Percentiles rank a stretch among this genome's conserved stretches.
phyloP scores from a whole-genome alignment of 371 early-diverging fungal species.

The Syncephalis plumigaleata region DNA sequence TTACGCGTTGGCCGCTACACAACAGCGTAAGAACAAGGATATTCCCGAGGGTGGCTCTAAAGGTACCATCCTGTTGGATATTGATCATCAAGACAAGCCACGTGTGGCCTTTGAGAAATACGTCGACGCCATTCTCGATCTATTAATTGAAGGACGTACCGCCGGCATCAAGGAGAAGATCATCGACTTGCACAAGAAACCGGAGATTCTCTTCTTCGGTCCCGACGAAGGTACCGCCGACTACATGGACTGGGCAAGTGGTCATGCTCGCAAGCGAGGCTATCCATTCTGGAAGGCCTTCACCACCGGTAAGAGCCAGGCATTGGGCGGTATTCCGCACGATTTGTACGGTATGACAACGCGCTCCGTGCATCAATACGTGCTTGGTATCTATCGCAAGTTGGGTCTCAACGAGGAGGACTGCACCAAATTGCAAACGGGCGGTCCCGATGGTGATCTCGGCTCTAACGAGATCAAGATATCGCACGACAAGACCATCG shows the following conservation, averaged over 20 bases:
- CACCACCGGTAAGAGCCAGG: constrained; percentile 94
- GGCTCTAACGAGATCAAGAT: constrained; percentile 98
- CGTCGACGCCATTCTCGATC: constrained; percentile 85
- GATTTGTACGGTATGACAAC: constrained; percentile 97
- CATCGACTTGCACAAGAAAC: constrained; percentile 73
- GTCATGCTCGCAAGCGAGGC: constrained; percentile 84
- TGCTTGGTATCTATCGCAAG: constrained; percentile 86
- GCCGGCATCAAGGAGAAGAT: constrained; percentile 94
- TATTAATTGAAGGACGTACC: constrained; percentile 77
- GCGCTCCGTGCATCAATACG: constrained; percentile 96
- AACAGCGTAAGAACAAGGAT: constrained; percentile 98
- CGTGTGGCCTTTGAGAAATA: constrained; percentile 95
- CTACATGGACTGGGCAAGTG: constrained; percentile 97
- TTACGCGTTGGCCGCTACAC: constrained; percentile 91
- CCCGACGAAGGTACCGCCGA: constrained; percentile 98
- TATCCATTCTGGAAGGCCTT: constrained; percentile 98
- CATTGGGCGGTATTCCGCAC: constrained; percentile 95
- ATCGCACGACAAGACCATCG: constrained; percentile 88
- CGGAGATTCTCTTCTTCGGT: constrained; percentile 96
- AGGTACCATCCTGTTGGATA: constrained; percentile 91
- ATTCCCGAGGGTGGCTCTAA: constrained; percentile 98
- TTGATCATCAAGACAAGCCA: constrained; percentile 90
- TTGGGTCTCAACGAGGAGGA: constrained; percentile 61
- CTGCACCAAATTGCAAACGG: constrained; percentile 86
- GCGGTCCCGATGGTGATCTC: constrained; percentile 96